Conservation (phyloP, 108 stramenopile genomes). For the Parmales sp. region DNA sequence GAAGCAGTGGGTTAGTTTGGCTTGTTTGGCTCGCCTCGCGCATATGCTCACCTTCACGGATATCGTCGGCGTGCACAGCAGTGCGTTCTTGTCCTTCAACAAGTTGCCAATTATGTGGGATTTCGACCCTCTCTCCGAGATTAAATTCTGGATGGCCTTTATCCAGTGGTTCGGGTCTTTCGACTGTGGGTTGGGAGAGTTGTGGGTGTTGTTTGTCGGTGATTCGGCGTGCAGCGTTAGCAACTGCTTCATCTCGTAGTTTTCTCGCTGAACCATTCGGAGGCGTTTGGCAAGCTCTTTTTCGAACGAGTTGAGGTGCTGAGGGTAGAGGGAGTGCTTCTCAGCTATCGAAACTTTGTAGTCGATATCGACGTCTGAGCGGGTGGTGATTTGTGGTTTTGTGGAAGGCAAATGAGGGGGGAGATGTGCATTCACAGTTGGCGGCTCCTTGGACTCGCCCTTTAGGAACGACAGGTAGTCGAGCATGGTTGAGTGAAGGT, state of each 20-base stretch:
- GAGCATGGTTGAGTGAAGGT: not conserved
- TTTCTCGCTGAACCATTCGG: not conserved
- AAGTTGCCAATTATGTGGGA: not conserved
- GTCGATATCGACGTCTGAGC: too few relatives aligned
- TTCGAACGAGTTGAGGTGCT: not conserved
- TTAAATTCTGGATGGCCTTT: not conserved
- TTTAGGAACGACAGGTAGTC: not conserved
- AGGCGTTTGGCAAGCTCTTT: not conserved
- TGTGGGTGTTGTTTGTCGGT: not conserved
- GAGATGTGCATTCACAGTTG: not conserved
- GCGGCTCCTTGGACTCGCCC: not conserved
- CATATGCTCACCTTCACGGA: not conserved
- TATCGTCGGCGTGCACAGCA: not conserved
- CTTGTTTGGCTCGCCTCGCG: too few relatives aligned
- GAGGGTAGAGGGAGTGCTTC: not conserved
- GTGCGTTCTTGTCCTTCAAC: conserved; percentile 1
- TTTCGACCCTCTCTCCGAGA: not conserved
- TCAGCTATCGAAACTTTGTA: too few relatives aligned
- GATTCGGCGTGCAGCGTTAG: not conserved
- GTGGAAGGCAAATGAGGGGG: too few relatives aligned
- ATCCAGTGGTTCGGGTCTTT: conserved; percentile 3
- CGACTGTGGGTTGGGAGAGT: not conserved
- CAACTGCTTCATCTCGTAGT: not conserved
- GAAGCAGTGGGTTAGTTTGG: too few relatives aligned
- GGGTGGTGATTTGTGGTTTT: too few relatives aligned